A percentile compares a stretch with the other conserved stretches of the same genome.
These are phyloP conservation scores for Kazachstania sp. DNA, from an alignment of 1,139 yeast species.

Conservation along the genomic window DNA sequence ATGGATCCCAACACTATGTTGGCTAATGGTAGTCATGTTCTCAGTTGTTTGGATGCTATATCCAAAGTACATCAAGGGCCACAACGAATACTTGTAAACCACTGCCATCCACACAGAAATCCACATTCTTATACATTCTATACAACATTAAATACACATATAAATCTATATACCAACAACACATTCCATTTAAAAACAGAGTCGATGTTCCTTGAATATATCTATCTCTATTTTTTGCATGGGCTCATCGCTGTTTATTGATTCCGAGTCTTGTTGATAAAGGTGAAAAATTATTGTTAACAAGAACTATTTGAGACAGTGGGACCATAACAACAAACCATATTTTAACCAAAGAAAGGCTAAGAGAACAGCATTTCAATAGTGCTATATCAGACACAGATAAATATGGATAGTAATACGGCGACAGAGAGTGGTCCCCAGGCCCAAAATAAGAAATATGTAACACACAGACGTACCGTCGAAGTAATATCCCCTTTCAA, in stretches of 20 bases:
- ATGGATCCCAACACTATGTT: conserved; percentile 26
- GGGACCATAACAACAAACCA: too few relatives aligned
- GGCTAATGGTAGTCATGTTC: conserved; percentile 23
- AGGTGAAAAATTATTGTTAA: too few relatives aligned
- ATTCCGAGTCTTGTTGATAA: too few relatives aligned
- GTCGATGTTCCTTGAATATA: too few relatives aligned
- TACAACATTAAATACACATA: not conserved
- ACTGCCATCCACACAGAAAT: not conserved
- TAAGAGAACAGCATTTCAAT: too few relatives aligned
- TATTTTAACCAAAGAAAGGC: too few relatives aligned
- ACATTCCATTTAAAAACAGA: too few relatives aligned
- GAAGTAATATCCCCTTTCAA: conserved; percentile 86
- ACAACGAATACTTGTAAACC: conserved; percentile 6
- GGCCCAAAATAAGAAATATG: conserved; percentile 31
- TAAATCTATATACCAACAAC: not conserved
- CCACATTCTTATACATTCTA: not conserved
- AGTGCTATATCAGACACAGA: too few relatives aligned
- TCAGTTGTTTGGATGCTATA: conserved; percentile 29
- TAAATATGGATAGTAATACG: not conserved
- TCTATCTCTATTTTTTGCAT: too few relatives aligned
- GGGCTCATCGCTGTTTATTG: too few relatives aligned
- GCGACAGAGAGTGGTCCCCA: conserved; percentile 5
- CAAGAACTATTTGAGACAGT: too few relatives aligned
- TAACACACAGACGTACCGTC: conserved; percentile 70
- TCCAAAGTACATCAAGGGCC: conserved; percentile 24